Percentiles rank a stretch among this genome's conserved stretches.
Evolutionary conservation across 2,329 filamentous ascomycete genomes (phyloP).

Genomic region (Talaromyces verruculosus): DNA sequence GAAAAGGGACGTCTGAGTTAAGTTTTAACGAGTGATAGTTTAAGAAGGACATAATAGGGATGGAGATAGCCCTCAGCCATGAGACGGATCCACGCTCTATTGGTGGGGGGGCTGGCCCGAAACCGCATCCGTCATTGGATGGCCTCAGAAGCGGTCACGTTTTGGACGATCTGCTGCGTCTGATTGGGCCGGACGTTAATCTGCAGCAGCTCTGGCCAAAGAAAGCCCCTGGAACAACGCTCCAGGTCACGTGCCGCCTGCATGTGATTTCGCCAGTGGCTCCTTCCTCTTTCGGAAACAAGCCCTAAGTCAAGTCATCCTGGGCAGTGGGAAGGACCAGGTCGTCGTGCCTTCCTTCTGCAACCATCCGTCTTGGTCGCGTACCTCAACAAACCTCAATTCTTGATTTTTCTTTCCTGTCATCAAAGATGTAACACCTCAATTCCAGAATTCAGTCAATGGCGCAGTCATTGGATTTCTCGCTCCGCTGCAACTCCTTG

Average conservation of each 20-base stretch:
- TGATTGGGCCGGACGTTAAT: slow-evolving; percentile 13
- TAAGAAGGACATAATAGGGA: slow-evolving; percentile 10
- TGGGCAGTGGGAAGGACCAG: neutral
- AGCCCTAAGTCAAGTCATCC: neutral
- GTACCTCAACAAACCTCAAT: neutral
- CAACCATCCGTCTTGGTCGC: neutral
- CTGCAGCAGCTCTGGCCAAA: neutral
- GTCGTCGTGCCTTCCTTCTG: neutral
- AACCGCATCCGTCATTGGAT: slow-evolving; percentile 1
- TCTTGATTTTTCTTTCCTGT: neutral
- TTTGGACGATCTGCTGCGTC: slow-evolving; percentile 2
- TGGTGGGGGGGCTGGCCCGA: neutral
- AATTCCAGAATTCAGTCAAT: slow-evolving; percentile 10
- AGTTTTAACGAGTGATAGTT: neutral
- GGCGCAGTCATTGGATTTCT: slow-evolving; percentile 64
- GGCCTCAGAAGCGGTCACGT: neutral
- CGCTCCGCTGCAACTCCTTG: slow-evolving; percentile 75
- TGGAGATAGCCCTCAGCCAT: neutral
- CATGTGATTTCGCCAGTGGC: neutral
- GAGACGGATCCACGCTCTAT: neutral
- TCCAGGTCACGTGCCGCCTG: neutral
- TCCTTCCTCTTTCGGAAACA: slow-evolving; percentile 8
- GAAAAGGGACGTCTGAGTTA: too few relatives aligned
- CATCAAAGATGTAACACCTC: neutral
- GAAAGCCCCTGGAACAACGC: neutral